Percentiles rank a stretch among this genome's conserved stretches.
Conservation (phyloP, 148 eudicot genomes). For the Drosera capensis region DNA sequence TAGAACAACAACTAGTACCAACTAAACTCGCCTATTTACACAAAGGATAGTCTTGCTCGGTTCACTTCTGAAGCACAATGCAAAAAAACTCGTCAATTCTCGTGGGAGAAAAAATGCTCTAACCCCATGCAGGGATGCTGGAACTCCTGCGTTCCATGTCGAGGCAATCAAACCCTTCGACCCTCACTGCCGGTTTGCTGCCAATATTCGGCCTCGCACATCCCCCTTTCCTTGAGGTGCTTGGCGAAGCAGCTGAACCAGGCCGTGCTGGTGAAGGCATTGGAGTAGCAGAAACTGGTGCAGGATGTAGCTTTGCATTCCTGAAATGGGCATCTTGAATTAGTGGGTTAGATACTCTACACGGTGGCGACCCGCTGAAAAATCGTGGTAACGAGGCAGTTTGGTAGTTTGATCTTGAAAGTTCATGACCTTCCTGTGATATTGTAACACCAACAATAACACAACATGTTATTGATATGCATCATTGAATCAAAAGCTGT, state of each 20-base stretch:
- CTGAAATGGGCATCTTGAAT: constrained; percentile 47
- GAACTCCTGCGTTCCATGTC: constrained; percentile 87
- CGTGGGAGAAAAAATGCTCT: neutral
- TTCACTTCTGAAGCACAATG: neutral
- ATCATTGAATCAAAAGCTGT: too few relatives aligned
- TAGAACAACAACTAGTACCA: too few relatives aligned
- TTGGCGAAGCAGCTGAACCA: constrained; percentile 24
- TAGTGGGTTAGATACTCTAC: constrained; percentile 65
- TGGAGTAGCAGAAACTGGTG: neutral
- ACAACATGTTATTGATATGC: too few relatives aligned
- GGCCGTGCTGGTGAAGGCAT: neutral
- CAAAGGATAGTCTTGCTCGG: neutral
- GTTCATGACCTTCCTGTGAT: too few relatives aligned
- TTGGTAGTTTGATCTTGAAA: too few relatives aligned
- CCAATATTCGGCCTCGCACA: constrained; percentile 67
- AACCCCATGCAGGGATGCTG: constrained; percentile 88
- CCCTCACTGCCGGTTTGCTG: constrained; percentile 76
- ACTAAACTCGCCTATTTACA: too few relatives aligned
- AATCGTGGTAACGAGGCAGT: too few relatives aligned
- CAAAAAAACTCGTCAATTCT: too few relatives aligned
- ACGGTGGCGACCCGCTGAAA: constrained; percentile 70
- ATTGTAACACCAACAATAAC: too few relatives aligned
- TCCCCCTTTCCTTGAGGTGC: constrained; percentile 56
- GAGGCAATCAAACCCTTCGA: constrained; percentile 90
- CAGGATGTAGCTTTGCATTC: constrained; percentile 13